Percentiles rank a stretch among this genome's conserved stretches.
Evolutionary conservation across 345 rosid species (phyloP).

Genomic region (Salix brachista): DNA sequence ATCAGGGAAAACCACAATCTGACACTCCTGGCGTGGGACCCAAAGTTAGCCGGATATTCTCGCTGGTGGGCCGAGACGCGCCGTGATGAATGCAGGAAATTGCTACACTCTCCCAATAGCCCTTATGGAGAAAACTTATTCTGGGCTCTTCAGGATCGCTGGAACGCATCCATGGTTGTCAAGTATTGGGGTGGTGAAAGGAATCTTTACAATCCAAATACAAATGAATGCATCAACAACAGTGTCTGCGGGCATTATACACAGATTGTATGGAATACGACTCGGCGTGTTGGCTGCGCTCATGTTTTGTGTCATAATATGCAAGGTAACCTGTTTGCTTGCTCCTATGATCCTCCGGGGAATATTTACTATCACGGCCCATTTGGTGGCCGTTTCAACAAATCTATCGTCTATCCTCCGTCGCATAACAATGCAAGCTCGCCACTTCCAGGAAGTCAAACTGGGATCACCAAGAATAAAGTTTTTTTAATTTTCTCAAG

Average conservation of each 20-base stretch:
- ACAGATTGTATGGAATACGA: constrained; percentile 50
- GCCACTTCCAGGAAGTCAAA: background rate
- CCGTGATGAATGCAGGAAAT: constrained; percentile 27
- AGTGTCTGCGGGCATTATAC: constrained; percentile 54
- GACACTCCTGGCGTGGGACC: constrained; percentile 38
- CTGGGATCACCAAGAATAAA: background rate
- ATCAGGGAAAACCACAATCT: constrained; percentile 25
- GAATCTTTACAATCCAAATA: constrained; percentile 19
- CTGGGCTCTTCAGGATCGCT: constrained; percentile 30
- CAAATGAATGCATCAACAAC: constrained; percentile 27
- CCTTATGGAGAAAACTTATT: constrained; percentile 59
- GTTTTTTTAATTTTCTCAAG: background rate
- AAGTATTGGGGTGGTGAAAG: constrained; percentile 39
- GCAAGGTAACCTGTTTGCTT: constrained; percentile 35
- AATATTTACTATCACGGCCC: constrained; percentile 44
- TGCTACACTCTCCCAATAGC: constrained; percentile 35
- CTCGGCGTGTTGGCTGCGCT: constrained; percentile 38
- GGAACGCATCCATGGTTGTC: constrained; percentile 37
- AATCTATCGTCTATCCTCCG: constrained; percentile 13
- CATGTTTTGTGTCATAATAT: constrained; percentile 17
- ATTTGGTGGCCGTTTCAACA: constrained; percentile 17
- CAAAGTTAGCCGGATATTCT: constrained; percentile 34
- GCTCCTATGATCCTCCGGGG: constrained; percentile 51
- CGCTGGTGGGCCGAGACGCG: constrained; percentile 36
- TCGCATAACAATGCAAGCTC: background rate